A percentile compares a stretch with the other conserved stretches of the same genome.
Conservation (phyloP, 2,329 filamentous ascomycete genomes). For the Aspergillus ustus region DNA sequence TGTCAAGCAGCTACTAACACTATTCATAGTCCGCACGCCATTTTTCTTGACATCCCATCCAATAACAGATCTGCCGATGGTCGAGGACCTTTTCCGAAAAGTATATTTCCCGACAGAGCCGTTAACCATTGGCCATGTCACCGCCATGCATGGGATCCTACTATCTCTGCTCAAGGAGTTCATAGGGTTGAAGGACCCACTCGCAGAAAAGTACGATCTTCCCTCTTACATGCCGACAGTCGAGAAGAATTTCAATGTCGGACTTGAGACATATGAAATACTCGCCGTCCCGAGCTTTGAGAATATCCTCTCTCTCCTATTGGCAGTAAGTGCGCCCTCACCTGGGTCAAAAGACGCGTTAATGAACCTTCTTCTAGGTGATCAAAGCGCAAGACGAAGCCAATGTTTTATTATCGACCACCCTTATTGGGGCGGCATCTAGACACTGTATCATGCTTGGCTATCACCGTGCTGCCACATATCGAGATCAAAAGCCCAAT, state of each 20-base stretch:
- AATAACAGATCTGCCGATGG: constrained; percentile 22
- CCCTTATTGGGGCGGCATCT: constrained; percentile 24
- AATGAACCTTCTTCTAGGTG: constrained; percentile 9
- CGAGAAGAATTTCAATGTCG: constrained; percentile 22
- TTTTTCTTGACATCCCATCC: constrained; percentile 26
- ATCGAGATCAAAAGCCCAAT: constrained; percentile 15
- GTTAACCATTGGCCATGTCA: constrained; percentile 20
- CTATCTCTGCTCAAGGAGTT: constrained; percentile 28
- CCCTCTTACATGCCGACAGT: constrained; percentile 13
- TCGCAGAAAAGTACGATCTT: constrained; percentile 23
- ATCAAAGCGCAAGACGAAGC: constrained; percentile 27
- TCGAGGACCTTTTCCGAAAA: constrained; percentile 27
- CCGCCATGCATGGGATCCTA: constrained; percentile 25
- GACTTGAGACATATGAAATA: constrained; percentile 30
- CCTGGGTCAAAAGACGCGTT: background rate
- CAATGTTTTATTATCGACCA: constrained; percentile 22
- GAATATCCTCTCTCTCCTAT: constrained; percentile 27
- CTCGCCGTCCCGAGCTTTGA: constrained; percentile 31
- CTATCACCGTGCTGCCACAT: constrained; percentile 25
- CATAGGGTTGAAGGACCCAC: constrained; percentile 14
- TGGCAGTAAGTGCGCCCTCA: constrained; percentile 28
- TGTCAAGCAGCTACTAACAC: background rate
- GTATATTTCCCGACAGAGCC: constrained; percentile 27
- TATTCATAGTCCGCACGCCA: constrained; percentile 18
- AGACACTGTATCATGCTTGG: constrained; percentile 29